Base-by-base conservation (phyloP, 352 stramenopile species). In the Globisporangium cystogenes region DNA sequence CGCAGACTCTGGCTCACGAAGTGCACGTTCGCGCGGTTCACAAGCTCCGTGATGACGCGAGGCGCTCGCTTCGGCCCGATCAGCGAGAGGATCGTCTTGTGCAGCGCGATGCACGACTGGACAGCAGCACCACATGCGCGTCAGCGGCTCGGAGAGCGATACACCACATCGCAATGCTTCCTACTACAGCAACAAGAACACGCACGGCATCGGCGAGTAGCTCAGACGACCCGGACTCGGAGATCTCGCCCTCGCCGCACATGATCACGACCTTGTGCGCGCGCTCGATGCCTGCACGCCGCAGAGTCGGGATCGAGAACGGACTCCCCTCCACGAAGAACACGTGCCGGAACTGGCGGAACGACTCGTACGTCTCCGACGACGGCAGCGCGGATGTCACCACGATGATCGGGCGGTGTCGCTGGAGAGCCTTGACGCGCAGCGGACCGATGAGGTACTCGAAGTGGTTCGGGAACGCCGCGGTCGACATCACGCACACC, bases 21-120 rank as follows among this genome's bases (percentile, higher is more conserved):
- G 55, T 94, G 83, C 29, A 94, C 81, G 41, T 88, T 94, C 8
- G 76, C 69, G 39, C 83, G 70, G 57, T 91, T 94, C 23, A 78
- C 70, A 15, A 94, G 74, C 57, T 94, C 81, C 1, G 77, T 89
- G 51, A 94, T 86, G 49, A 94, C 66, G 8, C 76, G 63, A 7
- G 81, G 77, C 16, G 79, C 77, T 20, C 76, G 71, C 21, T 57
- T 59, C 3, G 76, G 76, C 3, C 81, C 81, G 23, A 94, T 67
- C 12, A 87, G 70, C 23, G 75, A 79, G 8, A 74, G 59, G 29
- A 94, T 88, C 31, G 81, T 87, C 63, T 87, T 92, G 68, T 94
- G 82, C 29, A 91, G 70, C n/a, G 83, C 81, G 33, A 94, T 72
- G 27, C 75, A 85, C 43, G 84, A 77, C 60, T 86, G 21, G 6